phyloP scores from a whole-genome alignment of 2,329 filamentous ascomycete species.

The Sporothrix brasiliensis region DNA sequence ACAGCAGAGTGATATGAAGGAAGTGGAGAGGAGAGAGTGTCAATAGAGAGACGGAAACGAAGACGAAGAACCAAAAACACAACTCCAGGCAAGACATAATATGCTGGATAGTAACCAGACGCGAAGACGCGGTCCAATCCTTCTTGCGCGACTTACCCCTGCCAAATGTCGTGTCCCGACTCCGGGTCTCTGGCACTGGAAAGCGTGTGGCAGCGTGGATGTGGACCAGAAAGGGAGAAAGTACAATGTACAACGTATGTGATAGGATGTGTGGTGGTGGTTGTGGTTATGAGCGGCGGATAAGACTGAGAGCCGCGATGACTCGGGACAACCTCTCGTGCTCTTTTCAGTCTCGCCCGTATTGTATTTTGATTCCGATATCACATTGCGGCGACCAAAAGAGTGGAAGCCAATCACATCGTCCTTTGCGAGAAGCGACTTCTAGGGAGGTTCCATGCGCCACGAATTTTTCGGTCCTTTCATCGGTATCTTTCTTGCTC shows the following conservation, averaged over 20 bases:
- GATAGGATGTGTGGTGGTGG: not conserved
- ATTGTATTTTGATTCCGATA: not conserved
- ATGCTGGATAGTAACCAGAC: not conserved
- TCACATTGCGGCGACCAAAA: not conserved
- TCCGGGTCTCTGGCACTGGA: conserved; percentile 24
- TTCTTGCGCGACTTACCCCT: not conserved
- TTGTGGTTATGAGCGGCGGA: not conserved
- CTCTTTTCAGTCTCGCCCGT: not conserved
- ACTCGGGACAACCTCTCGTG: not conserved
- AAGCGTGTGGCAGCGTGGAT: not conserved
- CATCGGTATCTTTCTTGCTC: not conserved
- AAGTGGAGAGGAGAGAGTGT: not conserved
- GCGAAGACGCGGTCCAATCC: not conserved
- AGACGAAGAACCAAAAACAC: not conserved
- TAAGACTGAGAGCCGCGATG: too few relatives aligned
- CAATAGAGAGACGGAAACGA: not conserved
- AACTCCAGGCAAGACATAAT: not conserved
- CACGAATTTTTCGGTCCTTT: not conserved
- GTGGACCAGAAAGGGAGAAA: not conserved
- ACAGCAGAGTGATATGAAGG: not conserved
- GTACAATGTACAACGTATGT: not conserved
- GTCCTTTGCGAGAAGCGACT: not conserved
- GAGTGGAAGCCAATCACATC: not conserved
- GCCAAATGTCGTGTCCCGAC: conserved; percentile 23
- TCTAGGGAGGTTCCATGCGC: conserved; percentile 15